Conservation (phyloP, 352 stramenopile genomes). For the Globisporangium camurandrum region DNA sequence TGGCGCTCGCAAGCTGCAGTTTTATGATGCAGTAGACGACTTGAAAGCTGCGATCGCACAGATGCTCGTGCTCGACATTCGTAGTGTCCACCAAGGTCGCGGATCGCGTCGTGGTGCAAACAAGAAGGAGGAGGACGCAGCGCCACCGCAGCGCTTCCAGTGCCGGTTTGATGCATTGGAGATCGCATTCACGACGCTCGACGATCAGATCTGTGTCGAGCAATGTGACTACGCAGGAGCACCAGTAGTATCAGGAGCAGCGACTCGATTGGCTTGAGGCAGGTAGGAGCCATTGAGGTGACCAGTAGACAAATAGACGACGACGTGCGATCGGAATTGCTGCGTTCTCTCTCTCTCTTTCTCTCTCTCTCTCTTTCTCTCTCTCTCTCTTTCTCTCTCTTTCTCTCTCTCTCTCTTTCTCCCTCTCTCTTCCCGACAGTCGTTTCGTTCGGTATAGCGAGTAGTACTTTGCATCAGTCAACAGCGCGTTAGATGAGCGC, state of each 20-base stretch:
- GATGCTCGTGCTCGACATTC: conserved; percentile 80
- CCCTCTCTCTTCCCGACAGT: background rate
- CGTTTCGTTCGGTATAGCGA: too few species aligned
- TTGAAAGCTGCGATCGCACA: conserved; percentile 60
- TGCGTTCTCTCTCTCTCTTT: too few species aligned
- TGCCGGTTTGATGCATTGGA: conserved; percentile 71
- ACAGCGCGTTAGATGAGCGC: too few species aligned
- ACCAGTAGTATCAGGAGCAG: too few species aligned
- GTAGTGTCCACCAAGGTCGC: conserved; percentile 71
- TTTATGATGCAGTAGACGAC: conserved; percentile 54
- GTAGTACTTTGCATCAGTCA: too few species aligned
- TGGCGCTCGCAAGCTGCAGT: conserved; percentile 34
- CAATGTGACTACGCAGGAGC: conserved; percentile 41
- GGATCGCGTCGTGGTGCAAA: too few species aligned
- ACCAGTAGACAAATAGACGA: background rate
- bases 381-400: background rate
- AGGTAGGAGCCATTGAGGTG: too few species aligned
- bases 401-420: background rate
- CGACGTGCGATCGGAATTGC: too few species aligned
- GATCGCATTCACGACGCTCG: conserved; percentile 70
- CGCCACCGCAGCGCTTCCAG: conserved; percentile 46
- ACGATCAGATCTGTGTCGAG: conserved; percentile 56
- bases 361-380: too few species aligned
- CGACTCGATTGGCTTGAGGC: too few species aligned
- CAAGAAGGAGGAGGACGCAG: too few species aligned